Evolutionary conservation across 768 basidiomycete genomes (phyloP).

Genomic region (Podaxis sp.): DNA sequence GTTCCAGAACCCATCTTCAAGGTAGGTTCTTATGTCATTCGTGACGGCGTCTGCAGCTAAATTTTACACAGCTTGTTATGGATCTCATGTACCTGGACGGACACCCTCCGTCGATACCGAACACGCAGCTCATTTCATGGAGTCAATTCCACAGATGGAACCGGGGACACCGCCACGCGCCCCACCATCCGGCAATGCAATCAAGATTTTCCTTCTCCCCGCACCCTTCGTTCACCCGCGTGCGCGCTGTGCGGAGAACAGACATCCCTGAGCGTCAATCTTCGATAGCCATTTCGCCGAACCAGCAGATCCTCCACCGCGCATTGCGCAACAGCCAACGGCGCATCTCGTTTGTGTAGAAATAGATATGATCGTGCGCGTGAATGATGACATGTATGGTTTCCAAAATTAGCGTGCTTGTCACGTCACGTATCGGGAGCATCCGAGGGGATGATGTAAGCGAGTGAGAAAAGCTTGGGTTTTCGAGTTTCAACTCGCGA

Average conservation of each 20-base stretch:
- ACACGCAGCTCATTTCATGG: background rate
- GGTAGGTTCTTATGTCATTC: constrained; percentile 34
- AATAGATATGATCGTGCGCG: background rate
- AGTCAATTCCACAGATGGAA: background rate
- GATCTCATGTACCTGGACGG: constrained; percentile 84
- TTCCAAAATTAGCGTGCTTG: background rate
- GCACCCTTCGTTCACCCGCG: background rate
- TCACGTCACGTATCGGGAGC: constrained; percentile 6
- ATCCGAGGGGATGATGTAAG: constrained; percentile 14
- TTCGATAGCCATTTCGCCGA: background rate
- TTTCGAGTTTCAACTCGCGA: background rate
- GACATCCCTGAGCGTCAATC: background rate
- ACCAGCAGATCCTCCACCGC: constrained; percentile 1
- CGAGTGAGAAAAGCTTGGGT: constrained; percentile 7
- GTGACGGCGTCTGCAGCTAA: background rate
- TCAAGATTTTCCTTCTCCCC: background rate
- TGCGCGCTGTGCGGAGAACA: background rate
- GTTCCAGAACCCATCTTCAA: constrained; percentile 81
- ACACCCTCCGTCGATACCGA: background rate
- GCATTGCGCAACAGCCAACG: background rate
- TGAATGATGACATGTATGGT: background rate
- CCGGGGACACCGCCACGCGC: background rate
- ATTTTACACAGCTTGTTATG: constrained; percentile 43
- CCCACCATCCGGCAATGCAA: background rate
- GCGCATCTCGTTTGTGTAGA: constrained; percentile 1